Conservation (phyloP, 1,284 basidiomycete genomes). For the Ustilago tritici region DNA sequence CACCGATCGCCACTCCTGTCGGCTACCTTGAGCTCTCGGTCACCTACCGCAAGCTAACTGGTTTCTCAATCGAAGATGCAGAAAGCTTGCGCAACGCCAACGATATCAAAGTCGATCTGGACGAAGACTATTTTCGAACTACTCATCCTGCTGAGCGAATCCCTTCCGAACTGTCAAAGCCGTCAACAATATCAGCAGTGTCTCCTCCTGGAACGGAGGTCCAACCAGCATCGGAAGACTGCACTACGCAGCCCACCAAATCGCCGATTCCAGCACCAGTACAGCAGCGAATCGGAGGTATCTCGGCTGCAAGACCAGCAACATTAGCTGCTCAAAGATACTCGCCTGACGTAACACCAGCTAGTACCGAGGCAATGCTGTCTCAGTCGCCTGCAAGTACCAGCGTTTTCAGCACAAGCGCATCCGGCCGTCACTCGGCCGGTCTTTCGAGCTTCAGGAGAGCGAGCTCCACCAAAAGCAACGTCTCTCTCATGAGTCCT, state of each 20-base stretch:
- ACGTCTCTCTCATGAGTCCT: conserved; percentile 21
- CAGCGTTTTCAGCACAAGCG: conserved; percentile 57
- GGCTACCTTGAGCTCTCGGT: conserved; percentile 48
- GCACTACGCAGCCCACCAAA: neutral
- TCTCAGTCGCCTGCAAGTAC: conserved; percentile 41
- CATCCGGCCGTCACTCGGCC: conserved; percentile 49
- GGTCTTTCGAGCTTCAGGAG: conserved; percentile 57
- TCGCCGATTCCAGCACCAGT: conserved; percentile 4
- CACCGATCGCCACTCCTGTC: conserved; percentile 35
- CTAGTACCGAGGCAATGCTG: conserved; percentile 8
- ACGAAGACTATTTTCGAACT: conserved; percentile 59
- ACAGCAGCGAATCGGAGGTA: conserved; percentile 40
- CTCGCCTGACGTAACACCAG: conserved; percentile 12
- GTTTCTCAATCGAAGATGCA: conserved; percentile 48
- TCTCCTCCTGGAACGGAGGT: neutral
- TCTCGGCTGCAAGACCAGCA: conserved; percentile 41
- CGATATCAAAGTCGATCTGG: conserved; percentile 48
- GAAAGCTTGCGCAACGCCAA: conserved; percentile 23
- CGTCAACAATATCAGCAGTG: neutral
- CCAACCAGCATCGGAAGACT: neutral
- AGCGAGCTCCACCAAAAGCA: conserved; percentile 39
- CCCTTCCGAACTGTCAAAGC: neutral
- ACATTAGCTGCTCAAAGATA: conserved; percentile 24
- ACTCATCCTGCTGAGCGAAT: neutral
- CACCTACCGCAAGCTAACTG: conserved; percentile 46